Conservation (phyloP, 2,329 filamentous ascomycete genomes). For the Fusarium denticulatum region DNA sequence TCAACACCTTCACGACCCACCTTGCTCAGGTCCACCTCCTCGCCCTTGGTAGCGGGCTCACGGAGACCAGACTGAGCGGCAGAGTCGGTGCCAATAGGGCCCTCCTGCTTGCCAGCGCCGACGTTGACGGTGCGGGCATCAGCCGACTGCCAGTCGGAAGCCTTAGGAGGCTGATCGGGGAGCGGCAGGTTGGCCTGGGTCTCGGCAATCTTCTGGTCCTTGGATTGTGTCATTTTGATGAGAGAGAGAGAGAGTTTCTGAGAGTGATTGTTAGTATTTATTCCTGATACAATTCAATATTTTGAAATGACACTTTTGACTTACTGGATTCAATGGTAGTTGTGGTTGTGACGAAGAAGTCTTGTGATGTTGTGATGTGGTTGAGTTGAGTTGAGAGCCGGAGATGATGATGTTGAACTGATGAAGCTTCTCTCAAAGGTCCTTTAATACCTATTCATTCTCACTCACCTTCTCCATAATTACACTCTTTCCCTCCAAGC, state of each 20-base stretch:
- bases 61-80: conserved; percentile 63
- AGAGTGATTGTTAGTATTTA: neutral
- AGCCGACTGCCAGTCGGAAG: conserved; percentile 81
- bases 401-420: neutral
- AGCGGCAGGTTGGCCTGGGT: conserved; percentile 79
- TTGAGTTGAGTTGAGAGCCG: neutral
- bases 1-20: conserved; percentile 68
- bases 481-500: neutral
- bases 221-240: conserved; percentile 58
- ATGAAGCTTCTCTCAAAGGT: conserved; percentile 1
- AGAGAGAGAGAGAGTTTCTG: neutral
- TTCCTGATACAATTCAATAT: neutral
- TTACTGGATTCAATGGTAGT: conserved; percentile 5
- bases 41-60: conserved; percentile 67
- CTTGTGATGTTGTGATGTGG: neutral
- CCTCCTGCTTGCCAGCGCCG: conserved; percentile 68
- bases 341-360: conserved; percentile 5
- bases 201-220: conserved; percentile 73
- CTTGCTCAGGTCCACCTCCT: conserved; percentile 63
- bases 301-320: neutral
- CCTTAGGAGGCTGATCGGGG: conserved; percentile 78
- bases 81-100: conserved; percentile 61
- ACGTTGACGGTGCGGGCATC: conserved; percentile 76
- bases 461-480: neutral
- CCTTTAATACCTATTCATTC: conserved; percentile 18